Evolutionary conservation across 73 alveolate species (phyloP), one percentile per base, ranked within the genome.

Genomic region (Paraurostyla sp.): DNA sequence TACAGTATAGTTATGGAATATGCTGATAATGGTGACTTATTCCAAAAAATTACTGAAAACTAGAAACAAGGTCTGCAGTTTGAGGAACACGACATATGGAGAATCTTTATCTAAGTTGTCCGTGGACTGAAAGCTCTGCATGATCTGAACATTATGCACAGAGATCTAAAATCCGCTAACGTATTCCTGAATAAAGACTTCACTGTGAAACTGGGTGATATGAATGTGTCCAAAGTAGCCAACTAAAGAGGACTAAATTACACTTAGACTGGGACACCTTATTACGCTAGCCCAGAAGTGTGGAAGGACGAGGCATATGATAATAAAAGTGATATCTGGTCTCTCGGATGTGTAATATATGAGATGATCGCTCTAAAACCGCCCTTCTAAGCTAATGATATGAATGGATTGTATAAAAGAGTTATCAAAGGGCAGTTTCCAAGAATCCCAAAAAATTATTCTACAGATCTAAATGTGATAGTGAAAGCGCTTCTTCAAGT

Each of bases 281-380:
- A 96, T 82, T 97, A 97, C 88, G 99, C 99, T 16, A 89, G 98
- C 54, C 99, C 99, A 0, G 99, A 97, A 87, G 99, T 97, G 0
- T 97, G 99, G 99, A 97, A 94, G 75, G 99, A 97, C 80, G 94
- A 96, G 60, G 99, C 99, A 18, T 97, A 97, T 91, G 97, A 96
- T 45, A 78, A 92, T 52, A 97, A 97, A 94, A 95, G 98, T 92
- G 99, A 97, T 91, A 90, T 97, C 25, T 97, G 99, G 99, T 95
- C 99, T 62, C 82, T 97, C 18, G 99, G 99, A 43, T 97, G 99
- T 83, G 99, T 97, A 25, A 93, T 97, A 38, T 96, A 97, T 95
- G 99, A 97, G 87, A 92, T 96, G 94, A 95, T 98, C 32, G 85
- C 99, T 22, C 85, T 97, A 68, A 95, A 95, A 58, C 99, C 99